phyloP scores from a whole-genome alignment of 306 rosid species.

The Mimosa pudica region DNA sequence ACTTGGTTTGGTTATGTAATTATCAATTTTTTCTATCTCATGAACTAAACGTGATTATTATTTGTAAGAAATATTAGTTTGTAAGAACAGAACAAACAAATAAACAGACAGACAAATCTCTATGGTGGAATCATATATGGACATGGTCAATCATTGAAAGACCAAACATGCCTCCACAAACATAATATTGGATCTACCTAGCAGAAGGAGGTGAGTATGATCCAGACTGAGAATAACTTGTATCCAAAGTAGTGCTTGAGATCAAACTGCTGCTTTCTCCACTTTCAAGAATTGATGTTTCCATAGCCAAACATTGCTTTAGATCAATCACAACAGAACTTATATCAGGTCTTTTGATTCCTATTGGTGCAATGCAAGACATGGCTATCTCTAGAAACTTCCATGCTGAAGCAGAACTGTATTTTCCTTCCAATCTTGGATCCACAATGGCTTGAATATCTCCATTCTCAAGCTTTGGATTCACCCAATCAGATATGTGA shows the following conservation, averaged over 20 bases:
- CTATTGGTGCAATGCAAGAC: not conserved
- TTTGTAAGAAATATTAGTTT: not conserved
- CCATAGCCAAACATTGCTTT: not conserved
- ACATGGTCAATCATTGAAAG: not conserved
- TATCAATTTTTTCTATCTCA: not conserved
- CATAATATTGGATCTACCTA: not conserved
- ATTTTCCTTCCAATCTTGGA: constrained; percentile 15
- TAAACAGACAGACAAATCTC: not conserved
- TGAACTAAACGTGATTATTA: not conserved
- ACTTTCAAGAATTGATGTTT: not conserved
- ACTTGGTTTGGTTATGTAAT: too few relatives aligned
- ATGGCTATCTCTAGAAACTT: not conserved
- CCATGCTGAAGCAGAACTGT: not conserved
- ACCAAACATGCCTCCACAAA: not conserved
- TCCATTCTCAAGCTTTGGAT: constrained; percentile 17
- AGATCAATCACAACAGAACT: not conserved
- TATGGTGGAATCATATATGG: not conserved
- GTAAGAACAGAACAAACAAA: not conserved
- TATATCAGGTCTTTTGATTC: not conserved
- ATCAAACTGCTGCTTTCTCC: not conserved
- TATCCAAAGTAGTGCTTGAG: not conserved
- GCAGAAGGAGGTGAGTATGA: not conserved
- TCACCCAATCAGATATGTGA: constrained; percentile 13
- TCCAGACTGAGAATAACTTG: not conserved
- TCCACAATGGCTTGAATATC: constrained; percentile 24